A percentile compares a stretch with the other conserved stretches of the same genome.
phyloP scores from a whole-genome alignment of 2,329 filamentous ascomycete genomes.

The Fusarium nanum region DNA sequence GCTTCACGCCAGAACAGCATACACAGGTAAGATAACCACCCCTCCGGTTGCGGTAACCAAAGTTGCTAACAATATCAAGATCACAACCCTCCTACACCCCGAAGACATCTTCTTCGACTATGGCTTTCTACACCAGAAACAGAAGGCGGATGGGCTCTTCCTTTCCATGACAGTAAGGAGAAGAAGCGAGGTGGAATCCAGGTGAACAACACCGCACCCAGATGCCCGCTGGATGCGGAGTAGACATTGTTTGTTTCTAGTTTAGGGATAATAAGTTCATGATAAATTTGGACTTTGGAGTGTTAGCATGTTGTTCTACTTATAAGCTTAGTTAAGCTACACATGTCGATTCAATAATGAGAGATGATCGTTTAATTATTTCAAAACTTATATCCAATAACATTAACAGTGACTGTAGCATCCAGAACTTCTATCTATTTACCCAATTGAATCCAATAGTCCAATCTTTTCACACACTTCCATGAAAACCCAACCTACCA shows the following conservation, averaged over 20 bases:
- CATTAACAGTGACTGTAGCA: too few relatives aligned
- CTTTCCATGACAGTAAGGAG: constrained; percentile 82
- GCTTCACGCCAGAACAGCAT: constrained; percentile 83
- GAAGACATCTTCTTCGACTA: constrained; percentile 82
- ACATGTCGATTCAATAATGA: not conserved
- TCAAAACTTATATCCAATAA: not conserved
- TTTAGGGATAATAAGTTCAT: constrained; percentile 9
- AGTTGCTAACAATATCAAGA: constrained; percentile 47
- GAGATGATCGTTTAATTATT: not conserved
- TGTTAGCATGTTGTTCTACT: not conserved
- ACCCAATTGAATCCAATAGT: not conserved
- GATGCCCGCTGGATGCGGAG: constrained; percentile 81
- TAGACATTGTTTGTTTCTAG: constrained; percentile 54
- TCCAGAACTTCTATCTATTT: not conserved
- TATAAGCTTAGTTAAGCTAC: not conserved
- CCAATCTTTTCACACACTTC: not conserved
- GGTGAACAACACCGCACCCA: constrained; percentile 81
- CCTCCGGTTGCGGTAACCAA: fast-evolving
- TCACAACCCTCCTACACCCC: constrained; percentile 72
- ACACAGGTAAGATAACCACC: constrained; percentile 59
- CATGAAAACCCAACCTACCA: not conserved
- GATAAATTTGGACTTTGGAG: constrained; percentile 2
- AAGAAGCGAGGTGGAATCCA: constrained; percentile 92
- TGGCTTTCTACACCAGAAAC: constrained; percentile 86
- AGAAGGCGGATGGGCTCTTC: constrained; percentile 87